Conservation (phyloP, 208 protist genomes). For the Strigomonas galati region DNA sequence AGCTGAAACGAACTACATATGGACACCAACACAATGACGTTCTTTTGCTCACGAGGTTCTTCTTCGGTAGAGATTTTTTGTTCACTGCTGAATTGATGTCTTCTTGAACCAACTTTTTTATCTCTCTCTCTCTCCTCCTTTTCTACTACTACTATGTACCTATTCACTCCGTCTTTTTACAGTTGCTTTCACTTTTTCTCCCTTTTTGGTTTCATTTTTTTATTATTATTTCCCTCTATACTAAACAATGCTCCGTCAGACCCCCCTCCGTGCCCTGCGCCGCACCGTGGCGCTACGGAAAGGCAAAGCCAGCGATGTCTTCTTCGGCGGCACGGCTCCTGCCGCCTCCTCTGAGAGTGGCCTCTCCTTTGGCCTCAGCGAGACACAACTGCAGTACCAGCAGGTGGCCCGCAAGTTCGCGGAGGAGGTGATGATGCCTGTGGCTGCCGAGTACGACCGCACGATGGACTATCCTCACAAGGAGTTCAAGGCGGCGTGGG, state of each 20-base stretch:
- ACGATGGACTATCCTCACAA: conserved; percentile 70
- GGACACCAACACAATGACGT: too few relatives aligned
- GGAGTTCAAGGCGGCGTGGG: conserved; percentile 81
- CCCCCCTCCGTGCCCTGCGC: conserved; percentile 30
- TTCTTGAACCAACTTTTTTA: too few relatives aligned
- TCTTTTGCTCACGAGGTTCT: too few relatives aligned
- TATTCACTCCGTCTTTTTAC: conserved; percentile 15
- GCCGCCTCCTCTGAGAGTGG: conserved; percentile 24
- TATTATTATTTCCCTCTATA: conserved; percentile 5
- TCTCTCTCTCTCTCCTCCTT: conserved; percentile 14
- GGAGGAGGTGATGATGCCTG: conserved; percentile 71
- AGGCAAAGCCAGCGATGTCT: too few relatives aligned
- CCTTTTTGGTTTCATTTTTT: conserved; percentile 8
- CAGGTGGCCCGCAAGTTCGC: conserved; percentile 75
- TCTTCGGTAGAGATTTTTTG: too few relatives aligned
- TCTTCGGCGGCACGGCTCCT: conserved; percentile 28
- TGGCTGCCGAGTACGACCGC: conserved; percentile 70
- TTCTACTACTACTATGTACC: conserved; percentile 3
- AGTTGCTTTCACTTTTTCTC: conserved; percentile 13
- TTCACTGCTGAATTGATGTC: too few relatives aligned
- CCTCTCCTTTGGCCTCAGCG: conserved; percentile 73
- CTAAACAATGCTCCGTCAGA: too few relatives aligned
- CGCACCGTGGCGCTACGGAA: conserved; percentile 28
- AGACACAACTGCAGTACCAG: conserved; percentile 70
- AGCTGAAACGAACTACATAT: too few relatives aligned